These are phyloP conservation scores for Meyerozyma elateridarum DNA, from an alignment of 1,139 yeast genomes.

Conservation along the genomic window DNA sequence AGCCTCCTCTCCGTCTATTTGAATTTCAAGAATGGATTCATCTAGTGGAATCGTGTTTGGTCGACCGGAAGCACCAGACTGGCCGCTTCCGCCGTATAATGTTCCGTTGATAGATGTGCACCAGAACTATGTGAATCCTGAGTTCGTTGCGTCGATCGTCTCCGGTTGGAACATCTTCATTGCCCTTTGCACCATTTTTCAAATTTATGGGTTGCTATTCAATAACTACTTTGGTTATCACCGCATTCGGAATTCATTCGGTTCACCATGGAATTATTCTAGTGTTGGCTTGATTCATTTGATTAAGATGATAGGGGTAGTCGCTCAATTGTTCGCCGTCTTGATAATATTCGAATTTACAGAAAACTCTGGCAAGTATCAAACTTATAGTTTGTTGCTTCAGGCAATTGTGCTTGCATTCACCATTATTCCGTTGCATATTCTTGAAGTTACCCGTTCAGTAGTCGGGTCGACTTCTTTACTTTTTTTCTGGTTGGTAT, in stretches of 20 bases:
- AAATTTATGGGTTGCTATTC: not conserved
- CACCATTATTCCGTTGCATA: conserved; percentile 35
- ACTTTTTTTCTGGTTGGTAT: conserved; percentile 33
- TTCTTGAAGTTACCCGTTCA: conserved; percentile 29
- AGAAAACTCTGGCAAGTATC: not conserved
- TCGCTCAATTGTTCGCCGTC: not conserved
- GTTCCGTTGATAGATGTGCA: conserved; percentile 2
- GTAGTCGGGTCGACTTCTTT: conserved; percentile 32
- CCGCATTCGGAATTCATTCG: conserved; percentile 2
- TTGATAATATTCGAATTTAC: not conserved
- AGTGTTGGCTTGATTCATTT: conserved; percentile 1
- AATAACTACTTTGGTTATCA: conserved; percentile 3
- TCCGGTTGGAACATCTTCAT: not conserved
- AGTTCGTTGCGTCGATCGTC: not conserved
- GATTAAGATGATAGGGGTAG: not conserved
- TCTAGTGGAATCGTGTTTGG: no score
- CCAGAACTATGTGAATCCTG: conserved; percentile 1
- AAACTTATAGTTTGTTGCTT: not conserved
- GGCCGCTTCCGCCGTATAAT: no score
- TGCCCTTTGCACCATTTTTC: not conserved
- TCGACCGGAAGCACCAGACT: no score
- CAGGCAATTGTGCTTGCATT: conserved; percentile 4
- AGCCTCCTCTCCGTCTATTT: no score
- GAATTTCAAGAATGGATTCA: no score
- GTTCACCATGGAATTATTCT: not conserved